A percentile compares a stretch with the other conserved stretches of the same genome.
Conservation (phyloP, 345 rosid genomes). For the Ceriops zippeliana region DNA sequence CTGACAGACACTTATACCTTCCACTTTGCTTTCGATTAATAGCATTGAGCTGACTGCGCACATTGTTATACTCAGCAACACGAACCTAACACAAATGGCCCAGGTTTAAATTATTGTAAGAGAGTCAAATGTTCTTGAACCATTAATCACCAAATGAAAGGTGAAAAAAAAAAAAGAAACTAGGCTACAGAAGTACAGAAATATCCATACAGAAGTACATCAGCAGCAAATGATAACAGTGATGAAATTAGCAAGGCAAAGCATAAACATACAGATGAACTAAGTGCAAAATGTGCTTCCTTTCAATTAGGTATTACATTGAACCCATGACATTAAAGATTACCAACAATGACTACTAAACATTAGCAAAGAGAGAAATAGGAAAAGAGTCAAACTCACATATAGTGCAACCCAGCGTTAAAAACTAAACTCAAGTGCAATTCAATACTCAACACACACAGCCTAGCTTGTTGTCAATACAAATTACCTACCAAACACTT, state of each 20-base stretch:
- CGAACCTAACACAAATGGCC: constrained; percentile 61
- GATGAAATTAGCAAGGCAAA: not conserved
- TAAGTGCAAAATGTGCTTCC: not conserved
- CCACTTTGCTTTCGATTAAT: constrained; percentile 96
- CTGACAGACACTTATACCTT: constrained; percentile 44
- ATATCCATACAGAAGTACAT: not conserved
- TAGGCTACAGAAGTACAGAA: not conserved
- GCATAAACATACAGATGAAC: not conserved
- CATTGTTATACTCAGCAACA: constrained; percentile 87
- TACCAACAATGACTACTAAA: not conserved
- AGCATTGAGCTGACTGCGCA: constrained; percentile 93
- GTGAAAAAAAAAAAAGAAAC: not conserved
- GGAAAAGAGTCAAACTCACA: no score
- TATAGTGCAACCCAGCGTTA: no score
- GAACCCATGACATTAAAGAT: not conserved
- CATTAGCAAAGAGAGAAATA: no score
- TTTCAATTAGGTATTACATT: not conserved
- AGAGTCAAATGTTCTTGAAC: not conserved
- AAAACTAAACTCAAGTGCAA: no score
- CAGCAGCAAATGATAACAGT: not conserved
- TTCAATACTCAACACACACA: no score
- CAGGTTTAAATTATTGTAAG: not conserved
- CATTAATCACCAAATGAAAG: not conserved
- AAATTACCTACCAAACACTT: no score
- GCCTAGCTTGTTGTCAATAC: no score